Conservation (phyloP, 371 early-diverging fungal genomes). For the Apophysomyces elegans region DNA sequence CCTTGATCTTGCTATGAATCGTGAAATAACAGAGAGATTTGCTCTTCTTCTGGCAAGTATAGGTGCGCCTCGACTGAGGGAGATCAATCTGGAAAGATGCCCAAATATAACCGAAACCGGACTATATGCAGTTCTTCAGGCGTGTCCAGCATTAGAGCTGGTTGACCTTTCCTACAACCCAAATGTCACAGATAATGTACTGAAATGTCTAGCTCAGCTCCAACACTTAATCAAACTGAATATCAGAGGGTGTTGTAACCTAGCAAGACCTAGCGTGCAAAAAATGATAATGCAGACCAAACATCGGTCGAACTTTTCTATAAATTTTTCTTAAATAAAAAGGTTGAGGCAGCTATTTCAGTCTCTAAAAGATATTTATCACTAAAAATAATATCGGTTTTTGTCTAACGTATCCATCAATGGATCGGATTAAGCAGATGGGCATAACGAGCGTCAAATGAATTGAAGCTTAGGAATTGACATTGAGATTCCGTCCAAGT, state of each 20-base stretch:
- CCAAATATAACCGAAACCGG: neutral
- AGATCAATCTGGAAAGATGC: neutral
- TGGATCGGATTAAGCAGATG: too few relatives aligned
- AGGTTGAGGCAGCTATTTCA: too few relatives aligned
- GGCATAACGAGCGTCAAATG: too few relatives aligned
- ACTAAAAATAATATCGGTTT: too few relatives aligned
- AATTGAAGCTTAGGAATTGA: too few relatives aligned
- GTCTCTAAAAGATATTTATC: too few relatives aligned
- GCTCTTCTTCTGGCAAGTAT: neutral
- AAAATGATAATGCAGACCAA: neutral
- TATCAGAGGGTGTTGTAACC: neutral
- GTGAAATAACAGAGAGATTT: neutral
- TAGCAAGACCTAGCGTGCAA: neutral
- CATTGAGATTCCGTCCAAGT: too few relatives aligned
- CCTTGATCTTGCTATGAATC: neutral
- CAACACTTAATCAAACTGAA: neutral
- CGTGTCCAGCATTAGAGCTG: neutral
- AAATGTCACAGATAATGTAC: neutral
- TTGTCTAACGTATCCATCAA: too few relatives aligned
- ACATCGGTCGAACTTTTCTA: neutral
- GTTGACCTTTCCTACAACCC: neutral
- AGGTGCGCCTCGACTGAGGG: neutral
- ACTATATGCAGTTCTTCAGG: neutral
- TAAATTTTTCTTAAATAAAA: too few relatives aligned
- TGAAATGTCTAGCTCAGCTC: neutral